These are phyloP conservation scores for Entonaema liquescens DNA, from an alignment of 495 filamentous ascomycete species.

Conservation along the genomic window DNA sequence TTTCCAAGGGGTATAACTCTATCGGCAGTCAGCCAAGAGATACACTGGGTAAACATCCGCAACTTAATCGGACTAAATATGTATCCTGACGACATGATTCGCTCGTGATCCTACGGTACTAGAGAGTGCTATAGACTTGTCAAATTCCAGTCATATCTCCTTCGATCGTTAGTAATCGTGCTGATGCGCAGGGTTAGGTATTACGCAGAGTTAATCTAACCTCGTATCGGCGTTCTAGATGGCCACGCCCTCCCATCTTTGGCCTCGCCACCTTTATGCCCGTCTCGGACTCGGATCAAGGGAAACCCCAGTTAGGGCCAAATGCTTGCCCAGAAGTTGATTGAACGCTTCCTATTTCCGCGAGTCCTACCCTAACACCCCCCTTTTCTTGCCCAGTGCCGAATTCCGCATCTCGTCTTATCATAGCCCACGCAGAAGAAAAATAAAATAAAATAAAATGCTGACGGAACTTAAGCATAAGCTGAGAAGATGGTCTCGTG, in stretches of 20 bases:
- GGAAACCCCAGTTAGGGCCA: constrained; percentile 31
- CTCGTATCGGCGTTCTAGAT: constrained; percentile 25
- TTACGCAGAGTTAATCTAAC: constrained; percentile 16
- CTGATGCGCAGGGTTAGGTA: constrained; percentile 5
- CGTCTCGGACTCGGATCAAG: constrained; percentile 41
- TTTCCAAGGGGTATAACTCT: background rate
- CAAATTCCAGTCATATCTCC: constrained; percentile 1
- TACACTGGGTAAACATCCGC: constrained; percentile 16
- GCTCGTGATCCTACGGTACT: constrained; percentile 8
- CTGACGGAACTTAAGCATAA: constrained; percentile 26
- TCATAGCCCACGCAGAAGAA: background rate
- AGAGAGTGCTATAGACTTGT: background rate
- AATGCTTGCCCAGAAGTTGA: background rate
- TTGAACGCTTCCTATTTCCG: constrained; percentile 6
- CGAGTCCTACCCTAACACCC: constrained; percentile 9
- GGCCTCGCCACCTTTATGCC: constrained; percentile 27
- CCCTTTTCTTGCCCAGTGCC: constrained; percentile 14
- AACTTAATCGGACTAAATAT: constrained; percentile 30
- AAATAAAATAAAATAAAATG: constrained; percentile 16
- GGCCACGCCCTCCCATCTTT: background rate
- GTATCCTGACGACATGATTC: constrained; percentile 12
- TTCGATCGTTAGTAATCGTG: background rate
- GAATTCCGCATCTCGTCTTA: constrained; percentile 34
- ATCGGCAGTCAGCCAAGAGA: background rate
- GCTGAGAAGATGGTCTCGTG: constrained; percentile 25